These are phyloP conservation scores for Volvox carteri DNA, from an alignment of 163 green algal genomes.

Conservation along the genomic window DNA sequence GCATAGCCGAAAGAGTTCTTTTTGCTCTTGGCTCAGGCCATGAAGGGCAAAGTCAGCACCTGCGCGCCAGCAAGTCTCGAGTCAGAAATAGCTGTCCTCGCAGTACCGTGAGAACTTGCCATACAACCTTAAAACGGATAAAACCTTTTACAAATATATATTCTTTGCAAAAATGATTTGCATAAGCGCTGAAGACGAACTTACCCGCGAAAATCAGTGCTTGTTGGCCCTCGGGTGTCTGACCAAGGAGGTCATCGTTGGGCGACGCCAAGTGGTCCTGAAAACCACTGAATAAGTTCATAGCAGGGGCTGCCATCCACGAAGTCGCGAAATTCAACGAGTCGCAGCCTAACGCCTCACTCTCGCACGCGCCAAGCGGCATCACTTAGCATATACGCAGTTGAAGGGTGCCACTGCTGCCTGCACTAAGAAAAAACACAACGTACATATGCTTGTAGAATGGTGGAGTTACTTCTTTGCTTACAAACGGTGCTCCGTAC, in stretches of 20 bases:
- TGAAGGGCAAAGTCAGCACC: constrained; percentile 12
- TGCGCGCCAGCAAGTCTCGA: not conserved
- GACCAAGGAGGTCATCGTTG: constrained; percentile 3
- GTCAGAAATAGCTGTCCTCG: constrained; percentile 19
- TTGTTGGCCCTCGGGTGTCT: not conserved
- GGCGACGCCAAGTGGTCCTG: not conserved
- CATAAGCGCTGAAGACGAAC: constrained; percentile 20
- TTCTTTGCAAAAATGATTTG: not conserved
- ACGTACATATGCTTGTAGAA: not conserved
- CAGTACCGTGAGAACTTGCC: not conserved
- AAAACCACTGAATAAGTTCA: constrained; percentile 47
- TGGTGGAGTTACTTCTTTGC: not conserved
- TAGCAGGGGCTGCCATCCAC: constrained; percentile 13
- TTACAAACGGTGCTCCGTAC: not conserved
- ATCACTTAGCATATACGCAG: constrained; percentile 9
- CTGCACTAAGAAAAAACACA: not conserved
- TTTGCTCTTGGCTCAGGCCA: constrained; percentile 42
- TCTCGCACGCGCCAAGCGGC: not conserved
- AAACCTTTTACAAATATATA: not conserved
- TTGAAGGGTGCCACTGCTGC: not conserved
- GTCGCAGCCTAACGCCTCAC: constrained; percentile 9
- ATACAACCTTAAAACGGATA: not conserved
- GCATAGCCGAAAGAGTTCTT: constrained; percentile 40
- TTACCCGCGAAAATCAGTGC: constrained; percentile 11
- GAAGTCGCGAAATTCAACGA: not conserved